phyloP scores from a whole-genome alignment of 2,329 filamentous ascomycete species.

The Bipolaris victoriae region DNA sequence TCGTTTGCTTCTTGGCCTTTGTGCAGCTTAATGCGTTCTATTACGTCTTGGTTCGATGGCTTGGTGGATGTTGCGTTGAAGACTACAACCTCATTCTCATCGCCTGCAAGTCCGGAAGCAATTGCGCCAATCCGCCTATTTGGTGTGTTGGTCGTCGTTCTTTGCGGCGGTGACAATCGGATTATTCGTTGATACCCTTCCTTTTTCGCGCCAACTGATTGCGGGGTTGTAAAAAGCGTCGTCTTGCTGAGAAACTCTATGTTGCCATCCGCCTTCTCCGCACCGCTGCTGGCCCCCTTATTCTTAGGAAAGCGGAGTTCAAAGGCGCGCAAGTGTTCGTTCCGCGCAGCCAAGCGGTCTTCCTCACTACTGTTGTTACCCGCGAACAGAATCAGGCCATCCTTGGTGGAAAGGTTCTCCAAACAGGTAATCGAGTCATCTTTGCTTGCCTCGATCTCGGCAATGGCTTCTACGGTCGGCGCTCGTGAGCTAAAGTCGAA shows the following conservation, averaged over 20 bases:
- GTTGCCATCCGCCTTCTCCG: constrained; percentile 40
- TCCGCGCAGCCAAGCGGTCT: constrained; percentile 75
- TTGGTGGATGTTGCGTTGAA: constrained; percentile 70
- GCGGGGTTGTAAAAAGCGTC: constrained; percentile 56
- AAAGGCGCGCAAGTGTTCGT: constrained; percentile 83
- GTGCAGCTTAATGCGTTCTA: constrained; percentile 59
- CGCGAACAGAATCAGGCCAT: constrained; percentile 65
- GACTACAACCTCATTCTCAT: constrained; percentile 76
- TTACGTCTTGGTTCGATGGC: constrained; percentile 56
- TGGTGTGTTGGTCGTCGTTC: constrained; percentile 52
- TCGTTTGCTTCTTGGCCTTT: constrained; percentile 68
- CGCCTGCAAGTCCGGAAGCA: constrained; percentile 75
- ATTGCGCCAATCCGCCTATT: constrained; percentile 74
- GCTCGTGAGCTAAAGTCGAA: constrained; percentile 73
- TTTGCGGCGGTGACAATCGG: constrained; percentile 62
- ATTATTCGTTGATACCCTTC: constrained; percentile 67
- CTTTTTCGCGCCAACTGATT: constrained; percentile 51
- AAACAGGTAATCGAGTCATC: constrained; percentile 91
- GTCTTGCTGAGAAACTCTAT: constrained; percentile 58
- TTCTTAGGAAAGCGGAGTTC: constrained; percentile 63
- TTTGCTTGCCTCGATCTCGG: constrained; percentile 79
- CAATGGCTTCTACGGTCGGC: constrained; percentile 63
- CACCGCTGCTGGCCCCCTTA: constrained; percentile 45
- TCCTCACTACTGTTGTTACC: constrained; percentile 77
- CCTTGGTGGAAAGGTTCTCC: constrained; percentile 67